Evolutionary conservation across 257 asterid species (phyloP).

Genomic region (Salvia splendens): DNA sequence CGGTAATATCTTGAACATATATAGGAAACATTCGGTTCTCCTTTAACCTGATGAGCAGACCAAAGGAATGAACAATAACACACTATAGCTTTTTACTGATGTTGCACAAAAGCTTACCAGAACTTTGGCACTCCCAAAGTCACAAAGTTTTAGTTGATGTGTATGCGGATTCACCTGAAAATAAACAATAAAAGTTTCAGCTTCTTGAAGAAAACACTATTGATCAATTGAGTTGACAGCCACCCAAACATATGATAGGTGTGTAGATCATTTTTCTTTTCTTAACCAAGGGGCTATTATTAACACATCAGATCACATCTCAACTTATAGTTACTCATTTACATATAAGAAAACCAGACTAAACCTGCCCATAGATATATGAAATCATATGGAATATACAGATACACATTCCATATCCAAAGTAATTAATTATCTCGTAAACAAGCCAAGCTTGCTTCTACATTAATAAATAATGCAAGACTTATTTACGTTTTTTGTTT

Average conservation of each 20-base stretch:
- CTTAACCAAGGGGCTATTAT: neutral
- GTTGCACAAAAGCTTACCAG: slow-evolving; percentile 57
- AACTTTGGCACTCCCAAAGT: slow-evolving; percentile 98
- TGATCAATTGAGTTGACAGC: slow-evolving; percentile 12
- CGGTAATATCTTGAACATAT: slow-evolving; percentile 98
- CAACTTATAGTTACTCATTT: slow-evolving; percentile 11
- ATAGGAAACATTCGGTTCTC: slow-evolving; percentile 95
- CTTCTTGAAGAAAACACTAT: slow-evolving; percentile 27
- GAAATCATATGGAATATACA: slow-evolving; percentile 5
- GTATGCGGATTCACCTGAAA: slow-evolving; percentile 97
- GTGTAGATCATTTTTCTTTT: slow-evolving; percentile 13
- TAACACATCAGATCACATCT: neutral
- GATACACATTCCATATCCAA: neutral
- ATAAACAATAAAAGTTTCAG: slow-evolving; percentile 34
- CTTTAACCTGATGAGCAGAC: slow-evolving; percentile 71
- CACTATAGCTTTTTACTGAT: slow-evolving; percentile 22
- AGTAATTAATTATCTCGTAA: slow-evolving; percentile 3
- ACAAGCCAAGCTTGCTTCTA: slow-evolving; percentile 9
- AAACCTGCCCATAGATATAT: neutral
- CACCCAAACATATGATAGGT: slow-evolving; percentile 8
- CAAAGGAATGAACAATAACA: slow-evolving; percentile 38
- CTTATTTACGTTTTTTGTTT: neutral
- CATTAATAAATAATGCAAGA: slow-evolving; percentile 22
- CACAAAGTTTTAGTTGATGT: slow-evolving; percentile 91
- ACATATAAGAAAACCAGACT: neutral